Evolutionary conservation across 2,329 filamentous ascomycete genomes (phyloP).

Genomic region (Cladosporium halotolerans): DNA sequence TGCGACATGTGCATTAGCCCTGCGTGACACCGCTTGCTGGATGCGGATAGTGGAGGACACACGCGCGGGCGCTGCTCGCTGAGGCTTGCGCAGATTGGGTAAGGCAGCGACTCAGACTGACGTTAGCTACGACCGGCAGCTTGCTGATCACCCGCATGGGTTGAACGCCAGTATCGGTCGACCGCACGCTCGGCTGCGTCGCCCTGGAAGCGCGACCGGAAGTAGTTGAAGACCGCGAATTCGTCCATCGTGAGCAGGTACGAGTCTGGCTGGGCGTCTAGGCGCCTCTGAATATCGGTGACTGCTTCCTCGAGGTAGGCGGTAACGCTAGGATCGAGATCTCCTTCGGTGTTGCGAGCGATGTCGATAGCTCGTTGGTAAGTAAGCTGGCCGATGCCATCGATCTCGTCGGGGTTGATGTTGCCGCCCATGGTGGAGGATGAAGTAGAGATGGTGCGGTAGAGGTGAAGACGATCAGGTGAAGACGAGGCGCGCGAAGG

Average conservation of each 20-base stretch:
- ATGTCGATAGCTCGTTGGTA: constrained; percentile 67
- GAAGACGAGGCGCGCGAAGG: constrained; percentile 19
- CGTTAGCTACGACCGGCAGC: constrained; percentile 6
- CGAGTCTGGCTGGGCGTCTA: constrained; percentile 57
- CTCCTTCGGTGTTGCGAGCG: constrained; percentile 66
- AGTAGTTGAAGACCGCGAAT: constrained; percentile 84
- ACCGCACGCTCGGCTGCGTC: constrained; percentile 47
- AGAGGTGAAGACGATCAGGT: constrained; percentile 13
- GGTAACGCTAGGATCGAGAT: constrained; percentile 57
- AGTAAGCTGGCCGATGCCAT: constrained; percentile 36
- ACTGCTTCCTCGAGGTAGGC: constrained; percentile 61
- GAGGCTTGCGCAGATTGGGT: background rate
- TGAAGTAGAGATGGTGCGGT: constrained; percentile 3
- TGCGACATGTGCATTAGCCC: constrained; percentile 10
- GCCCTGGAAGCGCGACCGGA: constrained; percentile 59
- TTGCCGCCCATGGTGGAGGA: constrained; percentile 36
- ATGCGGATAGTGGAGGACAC: too few relatives aligned
- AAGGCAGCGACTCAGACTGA: constrained; percentile 7
- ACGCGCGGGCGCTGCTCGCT: too few relatives aligned
- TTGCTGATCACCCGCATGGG: constrained; percentile 5
- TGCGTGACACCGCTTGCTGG: background rate
- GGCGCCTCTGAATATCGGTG: constrained; percentile 59
- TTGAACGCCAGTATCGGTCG: constrained; percentile 51
- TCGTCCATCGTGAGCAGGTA: constrained; percentile 73
- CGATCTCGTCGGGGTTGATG: constrained; percentile 26